Conservation (phyloP, 2,329 filamentous ascomycete genomes). For the Coniochaeta ligniaria region DNA sequence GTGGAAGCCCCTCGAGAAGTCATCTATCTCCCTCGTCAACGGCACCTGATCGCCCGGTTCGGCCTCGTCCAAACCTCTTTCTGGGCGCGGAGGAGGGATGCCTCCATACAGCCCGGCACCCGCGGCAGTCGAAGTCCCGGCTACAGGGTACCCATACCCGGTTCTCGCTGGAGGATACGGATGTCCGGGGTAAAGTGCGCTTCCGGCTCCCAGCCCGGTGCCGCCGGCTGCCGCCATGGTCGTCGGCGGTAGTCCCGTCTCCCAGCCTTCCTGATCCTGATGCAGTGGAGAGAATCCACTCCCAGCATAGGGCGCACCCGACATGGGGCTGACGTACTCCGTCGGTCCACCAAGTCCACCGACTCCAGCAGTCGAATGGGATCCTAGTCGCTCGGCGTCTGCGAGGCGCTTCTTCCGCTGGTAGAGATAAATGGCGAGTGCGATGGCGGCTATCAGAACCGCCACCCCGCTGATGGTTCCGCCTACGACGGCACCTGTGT, state of each 20-base stretch:
- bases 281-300: slow-evolving; percentile 31
- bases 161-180: neutral
- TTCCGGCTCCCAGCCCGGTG: neutral
- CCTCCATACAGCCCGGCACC: neutral
- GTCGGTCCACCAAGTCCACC: slow-evolving; percentile 9
- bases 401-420: slow-evolving; percentile 23
- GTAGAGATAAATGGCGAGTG: slow-evolving; percentile 34
- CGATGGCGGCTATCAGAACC: slow-evolving; percentile 32
- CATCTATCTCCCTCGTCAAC: slow-evolving; percentile 35
- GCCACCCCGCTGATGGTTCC: slow-evolving; percentile 46
- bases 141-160: neutral
- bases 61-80: neutral
- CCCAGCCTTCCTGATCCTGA: slow-evolving; percentile 23
- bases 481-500: slow-evolving; percentile 46
- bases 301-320: slow-evolving; percentile 7
- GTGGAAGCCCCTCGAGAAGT: slow-evolving; percentile 35
- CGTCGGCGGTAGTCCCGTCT: slow-evolving; percentile 13
- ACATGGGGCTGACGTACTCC: slow-evolving; percentile 29
- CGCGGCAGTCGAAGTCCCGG: neutral
- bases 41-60: slow-evolving; percentile 17
- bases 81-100: neutral
- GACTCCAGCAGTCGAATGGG: no score
- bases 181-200: neutral
- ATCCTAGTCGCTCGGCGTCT: slow-evolving; percentile 30
- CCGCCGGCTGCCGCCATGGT: slow-evolving; percentile 2